A percentile compares a stretch with the other conserved stretches of the same genome.
phyloP scores from a whole-genome alignment of 176 grass and related monocot genomes.

The Rhipidocladum racemiflorum region DNA sequence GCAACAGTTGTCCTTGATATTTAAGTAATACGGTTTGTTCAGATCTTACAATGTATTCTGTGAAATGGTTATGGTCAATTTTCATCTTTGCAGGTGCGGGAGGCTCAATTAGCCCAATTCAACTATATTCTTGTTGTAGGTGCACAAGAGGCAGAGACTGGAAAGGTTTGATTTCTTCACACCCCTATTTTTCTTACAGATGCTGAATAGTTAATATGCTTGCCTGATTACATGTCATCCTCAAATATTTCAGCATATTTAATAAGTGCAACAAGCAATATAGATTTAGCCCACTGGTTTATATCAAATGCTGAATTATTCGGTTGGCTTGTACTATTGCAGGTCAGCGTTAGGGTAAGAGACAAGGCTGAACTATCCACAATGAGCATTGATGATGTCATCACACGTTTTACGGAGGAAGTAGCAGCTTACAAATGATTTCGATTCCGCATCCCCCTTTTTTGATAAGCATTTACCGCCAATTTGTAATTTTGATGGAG shows the following conservation, averaged over 20 bases:
- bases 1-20: not conserved
- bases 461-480: not conserved
- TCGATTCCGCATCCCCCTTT: not conserved
- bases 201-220: not conserved
- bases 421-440: constrained; percentile 56
- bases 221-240: not conserved
- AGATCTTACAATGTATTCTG: not conserved
- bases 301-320: constrained; percentile 1
- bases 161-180: constrained; percentile 44
- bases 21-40: not conserved
- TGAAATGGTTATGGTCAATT: constrained; percentile 20
- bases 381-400: constrained; percentile 50
- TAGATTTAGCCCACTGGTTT: not conserved
- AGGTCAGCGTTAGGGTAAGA: constrained; percentile 79
- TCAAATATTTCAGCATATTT: not conserved
- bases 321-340: constrained; percentile 11
- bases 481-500: constrained; percentile 1
- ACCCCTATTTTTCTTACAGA: not conserved
- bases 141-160: constrained; percentile 72
- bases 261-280: not conserved
- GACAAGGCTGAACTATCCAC: constrained; percentile 59
- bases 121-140: constrained; percentile 98
- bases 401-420: constrained; percentile 62
- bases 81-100: constrained; percentile 60
- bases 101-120: constrained; percentile 88